phyloP scores from a whole-genome alignment of 2,329 filamentous ascomycete species.

The Aspergillus tamarii region DNA sequence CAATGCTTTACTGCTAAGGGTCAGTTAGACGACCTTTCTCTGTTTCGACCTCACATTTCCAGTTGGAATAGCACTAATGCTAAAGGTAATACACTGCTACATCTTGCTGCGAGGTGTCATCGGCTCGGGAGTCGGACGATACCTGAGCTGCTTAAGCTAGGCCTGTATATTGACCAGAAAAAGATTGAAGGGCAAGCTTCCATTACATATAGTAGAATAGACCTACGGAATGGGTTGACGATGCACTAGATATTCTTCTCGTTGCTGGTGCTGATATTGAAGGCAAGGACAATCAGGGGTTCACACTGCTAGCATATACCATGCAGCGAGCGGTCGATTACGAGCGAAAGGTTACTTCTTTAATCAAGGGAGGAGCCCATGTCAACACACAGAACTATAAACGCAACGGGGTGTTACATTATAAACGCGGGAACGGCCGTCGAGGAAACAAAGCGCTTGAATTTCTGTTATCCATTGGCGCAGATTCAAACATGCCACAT shows the following conservation, averaged over 20 bases:
- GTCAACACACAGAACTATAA: slow-evolving; percentile 22
- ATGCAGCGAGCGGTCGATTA: slow-evolving; percentile 2
- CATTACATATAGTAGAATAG: slow-evolving; percentile 3
- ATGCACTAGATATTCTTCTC: slow-evolving; percentile 10
- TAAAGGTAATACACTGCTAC: slow-evolving; percentile 23
- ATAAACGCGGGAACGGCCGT: not conserved
- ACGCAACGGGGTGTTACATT: slow-evolving; percentile 20
- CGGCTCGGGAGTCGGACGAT: not conserved
- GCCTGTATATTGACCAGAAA: not conserved
- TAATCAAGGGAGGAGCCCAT: slow-evolving; percentile 18
- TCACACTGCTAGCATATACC: slow-evolving; percentile 14
- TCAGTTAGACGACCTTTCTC: slow-evolving; percentile 14
- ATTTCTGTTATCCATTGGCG: slow-evolving; percentile 19
- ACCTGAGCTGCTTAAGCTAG: slow-evolving; percentile 8
- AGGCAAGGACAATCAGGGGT: slow-evolving; percentile 16
- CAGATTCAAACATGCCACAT: slow-evolving; percentile 17
- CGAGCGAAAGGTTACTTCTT: not conserved
- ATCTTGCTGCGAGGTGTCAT: slow-evolving; percentile 9
- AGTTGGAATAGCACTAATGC: slow-evolving; percentile 16
- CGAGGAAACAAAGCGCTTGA: slow-evolving; percentile 6
- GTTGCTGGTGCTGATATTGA: slow-evolving; percentile 23
- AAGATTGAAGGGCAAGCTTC: slow-evolving; percentile 6
- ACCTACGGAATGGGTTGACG: not conserved
- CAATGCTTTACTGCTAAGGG: slow-evolving; percentile 14
- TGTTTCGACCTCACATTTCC: slow-evolving; percentile 16